Evolutionary conservation across 345 rosid species (phyloP).

Genomic region (Punica granatum): DNA sequence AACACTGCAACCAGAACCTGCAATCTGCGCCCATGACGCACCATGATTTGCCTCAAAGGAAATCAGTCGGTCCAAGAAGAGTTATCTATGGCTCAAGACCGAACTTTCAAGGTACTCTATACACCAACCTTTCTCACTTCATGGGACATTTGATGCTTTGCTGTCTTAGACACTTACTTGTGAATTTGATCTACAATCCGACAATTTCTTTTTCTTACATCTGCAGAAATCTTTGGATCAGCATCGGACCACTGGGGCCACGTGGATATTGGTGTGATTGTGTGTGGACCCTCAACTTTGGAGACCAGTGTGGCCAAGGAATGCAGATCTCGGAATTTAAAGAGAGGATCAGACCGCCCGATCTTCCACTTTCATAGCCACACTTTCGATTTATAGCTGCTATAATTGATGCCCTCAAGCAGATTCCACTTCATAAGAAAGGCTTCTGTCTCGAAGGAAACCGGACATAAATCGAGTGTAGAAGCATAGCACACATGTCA

Average conservation of each 20-base stretch:
- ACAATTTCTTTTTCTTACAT: no score
- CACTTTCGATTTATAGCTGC: constrained; percentile 57
- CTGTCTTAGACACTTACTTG: no score
- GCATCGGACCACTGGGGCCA: constrained; percentile 48
- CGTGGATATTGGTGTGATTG: constrained; percentile 74
- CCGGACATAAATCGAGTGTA: background rate
- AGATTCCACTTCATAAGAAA: background rate
- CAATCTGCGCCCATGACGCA: background rate
- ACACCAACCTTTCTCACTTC: background rate
- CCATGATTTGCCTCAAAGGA: constrained; percentile 11
- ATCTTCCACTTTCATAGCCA: constrained; percentile 79
- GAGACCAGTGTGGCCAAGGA: constrained; percentile 69
- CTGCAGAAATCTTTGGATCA: constrained; percentile 59
- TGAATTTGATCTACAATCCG: no score
- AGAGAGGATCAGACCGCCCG: constrained; percentile 30
- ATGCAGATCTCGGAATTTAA: constrained; percentile 51
- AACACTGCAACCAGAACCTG: constrained; percentile 1
- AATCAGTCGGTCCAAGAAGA: constrained; percentile 17
- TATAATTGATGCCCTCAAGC: background rate
- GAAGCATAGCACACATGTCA: background rate
- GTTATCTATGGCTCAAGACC: constrained; percentile 73
- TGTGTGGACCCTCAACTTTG: constrained; percentile 76
- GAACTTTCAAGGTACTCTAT: constrained; percentile 52
- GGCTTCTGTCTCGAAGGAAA: background rate
- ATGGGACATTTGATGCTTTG: no score